Evolutionary conservation across 169 alveolate species (phyloP).

Genomic region (Plasmodium adleri): DNA sequence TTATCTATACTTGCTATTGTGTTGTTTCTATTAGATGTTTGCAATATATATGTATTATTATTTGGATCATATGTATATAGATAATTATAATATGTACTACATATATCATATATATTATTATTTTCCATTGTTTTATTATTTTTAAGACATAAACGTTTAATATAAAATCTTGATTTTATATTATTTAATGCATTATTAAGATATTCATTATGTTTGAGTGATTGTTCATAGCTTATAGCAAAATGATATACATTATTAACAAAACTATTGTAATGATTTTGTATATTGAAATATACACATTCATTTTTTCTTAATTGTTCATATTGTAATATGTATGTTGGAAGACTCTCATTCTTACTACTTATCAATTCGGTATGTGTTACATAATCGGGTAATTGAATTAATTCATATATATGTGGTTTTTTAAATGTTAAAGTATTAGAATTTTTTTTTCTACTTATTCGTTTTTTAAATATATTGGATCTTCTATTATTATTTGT

Average conservation of each 20-base stretch:
- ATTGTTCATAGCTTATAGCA: constrained; percentile 60
- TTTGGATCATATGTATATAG: constrained; percentile 46
- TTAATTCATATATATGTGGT: constrained; percentile 15
- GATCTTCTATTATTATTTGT: not conserved
- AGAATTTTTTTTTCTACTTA: constrained; percentile 18
- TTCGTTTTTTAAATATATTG: constrained; percentile 31
- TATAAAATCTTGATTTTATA: constrained; percentile 31
- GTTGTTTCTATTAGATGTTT: constrained; percentile 9
- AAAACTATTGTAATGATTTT: constrained; percentile 57
- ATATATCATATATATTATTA: constrained; percentile 38
- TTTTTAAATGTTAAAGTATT: constrained; percentile 20
- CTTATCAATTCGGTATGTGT: constrained; percentile 44
- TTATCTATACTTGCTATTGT: constrained; percentile 15
- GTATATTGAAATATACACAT: constrained; percentile 62
- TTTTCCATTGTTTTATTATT: constrained; percentile 26
- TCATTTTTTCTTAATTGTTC: constrained; percentile 64
- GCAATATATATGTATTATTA: constrained; percentile 17
- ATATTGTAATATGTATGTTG: constrained; percentile 56
- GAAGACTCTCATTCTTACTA: constrained; percentile 42
- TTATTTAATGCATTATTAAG: constrained; percentile 35
- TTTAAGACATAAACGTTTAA: constrained; percentile 34
- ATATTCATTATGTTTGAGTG: constrained; percentile 54
- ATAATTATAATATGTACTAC: constrained; percentile 53
- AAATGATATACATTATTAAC: constrained; percentile 62
- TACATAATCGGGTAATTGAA: constrained; percentile 68